phyloP scores from a whole-genome alignment of 208 protist species.

The Trypanosoma cruzi region DNA sequence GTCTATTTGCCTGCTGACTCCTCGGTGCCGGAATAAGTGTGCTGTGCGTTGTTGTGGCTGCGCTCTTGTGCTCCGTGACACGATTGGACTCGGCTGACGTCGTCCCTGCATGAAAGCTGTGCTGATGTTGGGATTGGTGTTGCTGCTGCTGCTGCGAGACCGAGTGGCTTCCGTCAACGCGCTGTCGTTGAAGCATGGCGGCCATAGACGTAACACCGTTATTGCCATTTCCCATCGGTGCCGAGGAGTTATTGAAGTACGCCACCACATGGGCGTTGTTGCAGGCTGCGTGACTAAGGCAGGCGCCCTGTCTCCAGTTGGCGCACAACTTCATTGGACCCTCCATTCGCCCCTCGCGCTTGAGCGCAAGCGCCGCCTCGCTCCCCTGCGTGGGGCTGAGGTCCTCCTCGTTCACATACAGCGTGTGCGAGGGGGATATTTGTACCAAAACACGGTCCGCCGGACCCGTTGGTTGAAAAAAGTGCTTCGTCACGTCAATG shows the following conservation, averaged over 20 bases:
- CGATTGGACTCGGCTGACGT: constrained; percentile 4
- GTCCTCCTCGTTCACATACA: constrained; percentile 67
- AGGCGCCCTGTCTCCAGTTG: constrained; percentile 75
- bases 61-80: constrained; percentile 7
- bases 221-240: not conserved
- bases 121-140: constrained; percentile 13
- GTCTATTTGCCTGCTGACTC: constrained; percentile 26
- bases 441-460: constrained; percentile 69
- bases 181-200: not conserved
- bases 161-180: constrained; percentile 8
- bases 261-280: constrained; percentile 63
- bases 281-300: constrained; percentile 77
- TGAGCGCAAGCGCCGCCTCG: constrained; percentile 64
- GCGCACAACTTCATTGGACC: constrained; percentile 65
- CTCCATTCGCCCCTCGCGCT: constrained; percentile 67
- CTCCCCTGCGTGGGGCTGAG: constrained; percentile 82
- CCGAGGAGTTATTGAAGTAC: constrained; percentile 38
- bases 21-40: constrained; percentile 31
- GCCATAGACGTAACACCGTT: constrained; percentile 3
- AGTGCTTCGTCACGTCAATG: constrained; percentile 81
- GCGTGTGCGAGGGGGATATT: constrained; percentile 33
- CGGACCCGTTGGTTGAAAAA: constrained; percentile 58
- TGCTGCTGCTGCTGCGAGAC: constrained; percentile 11
- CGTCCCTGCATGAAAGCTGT: constrained; percentile 1
- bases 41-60: constrained; percentile 12